Conservation (phyloP, 768 basidiomycete species). For the Tulasnella calospora region DNA sequence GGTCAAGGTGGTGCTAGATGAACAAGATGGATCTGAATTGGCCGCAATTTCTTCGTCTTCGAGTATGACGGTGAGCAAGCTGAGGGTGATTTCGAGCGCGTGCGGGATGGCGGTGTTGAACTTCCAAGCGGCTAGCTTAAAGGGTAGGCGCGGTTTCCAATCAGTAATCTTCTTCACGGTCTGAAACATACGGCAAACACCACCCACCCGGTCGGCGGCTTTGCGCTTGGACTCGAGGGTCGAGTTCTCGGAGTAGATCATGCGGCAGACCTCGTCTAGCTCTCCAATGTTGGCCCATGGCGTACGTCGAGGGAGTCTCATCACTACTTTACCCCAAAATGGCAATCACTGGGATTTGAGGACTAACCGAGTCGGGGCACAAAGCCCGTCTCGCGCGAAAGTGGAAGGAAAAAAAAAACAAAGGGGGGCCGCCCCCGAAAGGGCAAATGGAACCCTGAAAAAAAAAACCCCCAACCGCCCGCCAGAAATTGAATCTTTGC, state of each 20-base stretch:
- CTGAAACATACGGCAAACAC: background rate
- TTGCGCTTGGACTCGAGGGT: conserved; percentile 51
- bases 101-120: conserved; percentile 71
- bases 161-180: too few relatives aligned
- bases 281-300: conserved; percentile 70
- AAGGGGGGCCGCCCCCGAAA: too few relatives aligned
- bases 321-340: conserved; percentile 31
- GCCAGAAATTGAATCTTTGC: background rate
- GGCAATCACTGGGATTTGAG: background rate
- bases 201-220: conserved; percentile 63
- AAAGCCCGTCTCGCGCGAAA: background rate
- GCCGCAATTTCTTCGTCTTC: conserved; percentile 40
- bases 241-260: conserved; percentile 65
- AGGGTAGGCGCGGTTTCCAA: background rate
- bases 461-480: background rate
- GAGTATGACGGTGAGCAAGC: conserved; percentile 57
- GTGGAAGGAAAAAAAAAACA: background rate
- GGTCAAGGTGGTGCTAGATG: background rate
- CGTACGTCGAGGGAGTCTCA: conserved; percentile 73
- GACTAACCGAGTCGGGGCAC: background rate
- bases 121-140: conserved; percentile 73
- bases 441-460: background rate
- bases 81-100: conserved; percentile 67
- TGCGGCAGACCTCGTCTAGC: conserved; percentile 68
- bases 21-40: conserved; percentile 32